Base-by-base conservation (phyloP, 2,329 filamentous ascomycete species). In the Drechslerella coelobrocha region DNA sequence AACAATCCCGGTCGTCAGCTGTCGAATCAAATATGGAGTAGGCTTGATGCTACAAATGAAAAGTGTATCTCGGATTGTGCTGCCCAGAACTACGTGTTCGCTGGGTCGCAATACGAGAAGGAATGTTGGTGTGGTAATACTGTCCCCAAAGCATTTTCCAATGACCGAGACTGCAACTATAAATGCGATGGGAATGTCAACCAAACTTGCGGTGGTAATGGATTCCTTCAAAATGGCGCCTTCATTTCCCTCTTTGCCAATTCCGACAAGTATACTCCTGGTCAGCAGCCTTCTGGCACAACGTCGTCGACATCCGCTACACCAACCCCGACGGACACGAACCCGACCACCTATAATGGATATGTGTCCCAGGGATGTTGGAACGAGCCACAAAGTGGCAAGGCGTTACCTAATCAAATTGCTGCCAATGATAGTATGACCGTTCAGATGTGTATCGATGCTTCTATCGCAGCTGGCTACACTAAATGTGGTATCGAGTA, bases 1-100 rank as follows among this genome's bases (percentile, higher is more conserved):
- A 84, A 84, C 68, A 85, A 84, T 47, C 84, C 84, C 0, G 81
- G 80, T 10, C 81, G 84, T 9, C 84, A 85, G 73, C 78, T 86
- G 1, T 74, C 80, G 1, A 77, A 71, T 2, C 79, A 81, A 71
- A 65, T 83, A 0, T 81, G 81, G 41, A 77, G 78, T n/a, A 76
- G 78, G n/a, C 68, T 76, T 8, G 76, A 75, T 12, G 83, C 80
- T 76, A 81, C 81, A 1, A 81, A 79, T 23, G 77, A 78, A 23
- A 77, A 78, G 72, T 85, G 83, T 54, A 82, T 84, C 39, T 76
- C 76, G 0, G 76, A 79, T 0, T 85, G 83, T 52, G 77, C 76
- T 0, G 74, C 60, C 0, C 75, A 73, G 2, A 77, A 78, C 0
- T 79, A 78, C 10, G 73, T 75, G 0, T 84, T 83, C 72, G 83